A percentile compares a stretch with the other conserved stretches of the same genome.
Conservation (phyloP, 345 rosid species). For the Salix suchowensis region DNA sequence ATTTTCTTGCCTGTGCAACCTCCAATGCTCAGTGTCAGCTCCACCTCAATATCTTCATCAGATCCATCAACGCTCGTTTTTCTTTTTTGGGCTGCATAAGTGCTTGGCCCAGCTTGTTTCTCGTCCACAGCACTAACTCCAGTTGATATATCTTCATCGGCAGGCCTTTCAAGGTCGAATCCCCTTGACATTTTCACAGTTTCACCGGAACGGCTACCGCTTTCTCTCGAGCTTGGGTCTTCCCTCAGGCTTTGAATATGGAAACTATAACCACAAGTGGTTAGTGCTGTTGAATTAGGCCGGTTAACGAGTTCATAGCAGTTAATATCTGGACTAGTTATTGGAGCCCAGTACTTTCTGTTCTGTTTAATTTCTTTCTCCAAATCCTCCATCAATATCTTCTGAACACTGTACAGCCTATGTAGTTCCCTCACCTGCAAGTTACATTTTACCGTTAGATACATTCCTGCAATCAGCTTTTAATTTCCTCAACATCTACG, state of each 20-base stretch:
- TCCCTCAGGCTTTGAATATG: slow-evolving; percentile 16
- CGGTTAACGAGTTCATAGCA: slow-evolving; percentile 17
- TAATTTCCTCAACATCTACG: neutral
- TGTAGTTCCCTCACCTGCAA: slow-evolving; percentile 85
- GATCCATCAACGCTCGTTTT: slow-evolving; percentile 18
- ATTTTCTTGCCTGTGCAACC: slow-evolving; percentile 25
- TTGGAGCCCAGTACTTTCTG: slow-evolving; percentile 20
- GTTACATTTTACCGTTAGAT: neutral
- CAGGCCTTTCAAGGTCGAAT: slow-evolving; percentile 47
- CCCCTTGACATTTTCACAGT: slow-evolving; percentile 23
- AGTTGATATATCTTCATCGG: slow-evolving; percentile 32
- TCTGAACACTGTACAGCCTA: slow-evolving; percentile 64
- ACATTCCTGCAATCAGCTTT: neutral
- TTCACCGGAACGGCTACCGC: slow-evolving; percentile 46
- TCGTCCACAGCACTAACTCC: slow-evolving; percentile 23
- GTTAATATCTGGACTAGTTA: slow-evolving; percentile 15
- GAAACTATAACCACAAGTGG: slow-evolving; percentile 11
- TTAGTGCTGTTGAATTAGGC: slow-evolving; percentile 16
- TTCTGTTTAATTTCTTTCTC: slow-evolving; percentile 41
- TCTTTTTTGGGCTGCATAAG: neutral
- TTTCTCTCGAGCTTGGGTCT: slow-evolving; percentile 42
- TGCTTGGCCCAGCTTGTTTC: slow-evolving; percentile 31
- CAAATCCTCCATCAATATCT: slow-evolving; percentile 54
- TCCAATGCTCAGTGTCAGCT: slow-evolving; percentile 72
- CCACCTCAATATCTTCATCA: slow-evolving; percentile 49